These are phyloP conservation scores for Flaveria sonorensis DNA, from an alignment of 129 eudicot genomes.

Conservation along the genomic window DNA sequence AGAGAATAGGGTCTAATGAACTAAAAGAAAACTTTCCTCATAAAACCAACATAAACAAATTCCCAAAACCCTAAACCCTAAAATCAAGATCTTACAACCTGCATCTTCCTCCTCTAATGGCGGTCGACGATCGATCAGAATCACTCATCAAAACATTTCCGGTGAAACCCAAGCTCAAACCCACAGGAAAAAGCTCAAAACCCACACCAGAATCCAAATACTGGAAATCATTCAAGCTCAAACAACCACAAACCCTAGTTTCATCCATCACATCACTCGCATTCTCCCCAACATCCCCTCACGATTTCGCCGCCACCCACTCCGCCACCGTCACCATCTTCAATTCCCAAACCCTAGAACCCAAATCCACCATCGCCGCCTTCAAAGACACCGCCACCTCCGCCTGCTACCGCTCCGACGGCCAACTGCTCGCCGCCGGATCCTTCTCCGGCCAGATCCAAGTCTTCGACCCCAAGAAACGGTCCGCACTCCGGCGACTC, in stretches of 20 bases:
- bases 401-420: conserved; percentile 70
- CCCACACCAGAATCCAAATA: conserved; percentile 75
- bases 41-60: not conserved
- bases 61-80: conserved; percentile 32
- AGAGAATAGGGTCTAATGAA: not conserved
- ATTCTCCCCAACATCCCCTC: conserved; percentile 63
- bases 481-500: conserved; percentile 55
- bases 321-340: conserved; percentile 70
- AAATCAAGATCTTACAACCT: conserved; percentile 10
- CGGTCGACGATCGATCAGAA: conserved; percentile 37
- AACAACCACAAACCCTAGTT: conserved; percentile 47
- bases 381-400: conserved; percentile 72
- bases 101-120: conserved; percentile 42
- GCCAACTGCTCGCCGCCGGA: conserved; percentile 73
- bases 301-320: conserved; percentile 70
- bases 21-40: not conserved
- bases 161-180: conserved; percentile 62
- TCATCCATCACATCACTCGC: conserved; percentile 63
- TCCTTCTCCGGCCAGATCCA: conserved; percentile 54
- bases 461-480: conserved; percentile 57
- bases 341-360: conserved; percentile 52
- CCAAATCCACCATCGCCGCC: conserved; percentile 47
- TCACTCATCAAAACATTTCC: conserved; percentile 45
- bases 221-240: conserved; percentile 87
- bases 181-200: conserved; percentile 54